Evolutionary conservation across 257 asterid species (phyloP), one percentile per base, ranked within the genome.

Genomic region (Petunia secreta): DNA sequence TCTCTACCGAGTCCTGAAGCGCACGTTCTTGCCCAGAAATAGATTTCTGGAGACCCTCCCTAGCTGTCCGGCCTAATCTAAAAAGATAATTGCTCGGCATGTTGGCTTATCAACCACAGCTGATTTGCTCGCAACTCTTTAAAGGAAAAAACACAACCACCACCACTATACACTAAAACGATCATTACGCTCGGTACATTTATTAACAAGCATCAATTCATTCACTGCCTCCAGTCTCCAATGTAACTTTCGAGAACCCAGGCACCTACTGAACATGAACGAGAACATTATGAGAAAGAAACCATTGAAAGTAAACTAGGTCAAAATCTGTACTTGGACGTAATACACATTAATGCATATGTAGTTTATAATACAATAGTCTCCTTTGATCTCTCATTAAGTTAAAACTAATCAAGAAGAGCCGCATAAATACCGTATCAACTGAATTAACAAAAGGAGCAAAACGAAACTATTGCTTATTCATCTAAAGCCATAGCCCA

Each of bases 21-120:
- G 87, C 89, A 82, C 88, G 79, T 82, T 89, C 91, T 86, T 81
- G 82, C 39, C 86, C 83, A 79, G 85, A 82, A 52, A 82, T 62
- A 37, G 89, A 89, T 89, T 88, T 88, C 86, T 82, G 84, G 66
- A 89, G 74, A 85, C 91, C 89, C 82, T 78, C 81, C 90, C 83
- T 82, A 83, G 87, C 83, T 46, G 83, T 88, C 64, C 77, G 86
- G 66, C 88, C 81, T 79, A 95, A 77, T 81, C 89, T 90, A 5
- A 90, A 86, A 62, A 90, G 87, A 85, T 87, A 82, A 79, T 85
- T 91, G 87, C 91, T 91, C 68, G 93, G 95, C 98, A 95, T 95
- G 82, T 87, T 87, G 75, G 80, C 66, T 83, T 78, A 50, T 79
- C 80, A 75, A 78, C 60, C 16, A 75, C 81, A 58, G 81, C 38